A percentile compares a stretch with the other conserved stretches of the same genome.
Conservation (phyloP, 2,329 filamentous ascomycete species). For the Ilyonectria mors-panacis region DNA sequence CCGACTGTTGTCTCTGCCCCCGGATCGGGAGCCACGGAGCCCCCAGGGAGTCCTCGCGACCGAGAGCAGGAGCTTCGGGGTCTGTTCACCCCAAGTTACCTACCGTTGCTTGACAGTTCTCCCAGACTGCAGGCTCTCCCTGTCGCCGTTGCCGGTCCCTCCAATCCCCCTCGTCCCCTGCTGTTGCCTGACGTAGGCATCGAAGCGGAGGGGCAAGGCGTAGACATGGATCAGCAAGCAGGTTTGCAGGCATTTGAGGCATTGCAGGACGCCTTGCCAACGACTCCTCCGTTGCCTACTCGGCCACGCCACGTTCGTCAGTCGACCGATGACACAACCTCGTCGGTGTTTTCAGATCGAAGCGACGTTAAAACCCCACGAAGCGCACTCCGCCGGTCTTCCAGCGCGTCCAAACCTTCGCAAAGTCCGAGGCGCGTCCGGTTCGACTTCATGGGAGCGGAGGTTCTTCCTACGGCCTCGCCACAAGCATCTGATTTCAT, state of each 20-base stretch:
- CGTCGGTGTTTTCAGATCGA: constrained; percentile 67
- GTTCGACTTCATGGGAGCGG: constrained; percentile 72
- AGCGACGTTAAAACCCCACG: constrained; percentile 66
- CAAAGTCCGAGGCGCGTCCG: constrained; percentile 74
- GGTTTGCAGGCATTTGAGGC: constrained; percentile 34
- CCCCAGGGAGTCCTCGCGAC: constrained; percentile 64
- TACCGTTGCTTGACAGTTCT: constrained; percentile 71
- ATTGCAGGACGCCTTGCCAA: constrained; percentile 34
- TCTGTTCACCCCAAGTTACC: constrained; percentile 74
- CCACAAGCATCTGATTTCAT: constrained; percentile 60
- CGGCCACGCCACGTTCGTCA: constrained; percentile 57
- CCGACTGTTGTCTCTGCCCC: constrained; percentile 48
- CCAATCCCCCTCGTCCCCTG: constrained; percentile 38
- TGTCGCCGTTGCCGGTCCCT: constrained; percentile 33
- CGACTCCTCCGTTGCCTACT: constrained; percentile 40
- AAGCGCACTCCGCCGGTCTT: constrained; percentile 72
- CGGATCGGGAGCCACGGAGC: constrained; percentile 48
- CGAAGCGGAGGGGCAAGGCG: constrained; percentile 42
- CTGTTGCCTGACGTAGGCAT: constrained; percentile 47
- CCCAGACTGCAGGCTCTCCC: constrained; percentile 42
- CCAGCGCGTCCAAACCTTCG: constrained; percentile 64
- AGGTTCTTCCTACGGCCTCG: constrained; percentile 73
- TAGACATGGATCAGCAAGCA: constrained; percentile 41
- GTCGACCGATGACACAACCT: constrained; percentile 63
- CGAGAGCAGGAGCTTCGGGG: constrained; percentile 73